Evolutionary conservation across 257 asterid species (phyloP).

Genomic region (Solanum chaucha): DNA sequence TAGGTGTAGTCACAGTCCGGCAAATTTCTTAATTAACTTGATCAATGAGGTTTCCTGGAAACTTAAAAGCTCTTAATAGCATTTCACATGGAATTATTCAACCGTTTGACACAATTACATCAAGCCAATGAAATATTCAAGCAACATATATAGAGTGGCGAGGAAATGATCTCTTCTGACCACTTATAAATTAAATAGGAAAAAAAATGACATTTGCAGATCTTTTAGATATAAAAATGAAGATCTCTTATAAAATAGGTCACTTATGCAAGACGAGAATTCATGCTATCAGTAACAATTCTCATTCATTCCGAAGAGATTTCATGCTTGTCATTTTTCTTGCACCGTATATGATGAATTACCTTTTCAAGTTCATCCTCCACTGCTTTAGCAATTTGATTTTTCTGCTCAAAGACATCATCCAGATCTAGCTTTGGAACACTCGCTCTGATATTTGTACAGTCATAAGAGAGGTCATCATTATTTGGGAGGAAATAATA

Average conservation of each 20-base stretch:
- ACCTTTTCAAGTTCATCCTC: constrained; percentile 60
- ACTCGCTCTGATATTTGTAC: constrained; percentile 58
- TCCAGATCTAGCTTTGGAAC: constrained; percentile 63
- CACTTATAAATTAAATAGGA: background rate
- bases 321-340: background rate
- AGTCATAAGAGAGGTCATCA: background rate
- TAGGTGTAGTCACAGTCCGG: background rate
- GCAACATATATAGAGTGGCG: background rate
- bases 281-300: background rate
- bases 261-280: background rate
- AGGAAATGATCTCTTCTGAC: no score
- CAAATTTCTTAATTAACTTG: background rate
- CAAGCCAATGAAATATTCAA: background rate
- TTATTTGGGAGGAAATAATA: background rate
- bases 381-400: constrained; percentile 66
- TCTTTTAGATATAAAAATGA: no score
- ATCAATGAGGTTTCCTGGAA: background rate
- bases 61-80: background rate
- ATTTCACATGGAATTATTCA: background rate
- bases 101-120: background rate
- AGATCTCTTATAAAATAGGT: background rate
- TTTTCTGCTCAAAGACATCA: constrained; percentile 67
- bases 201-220: background rate
- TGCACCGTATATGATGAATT: no score
- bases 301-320: no score